Evolutionary conservation across 2,329 filamentous ascomycete genomes (phyloP), one percentile per base, ranked within the genome.

Genomic region (Aspergillus ibericus): DNA sequence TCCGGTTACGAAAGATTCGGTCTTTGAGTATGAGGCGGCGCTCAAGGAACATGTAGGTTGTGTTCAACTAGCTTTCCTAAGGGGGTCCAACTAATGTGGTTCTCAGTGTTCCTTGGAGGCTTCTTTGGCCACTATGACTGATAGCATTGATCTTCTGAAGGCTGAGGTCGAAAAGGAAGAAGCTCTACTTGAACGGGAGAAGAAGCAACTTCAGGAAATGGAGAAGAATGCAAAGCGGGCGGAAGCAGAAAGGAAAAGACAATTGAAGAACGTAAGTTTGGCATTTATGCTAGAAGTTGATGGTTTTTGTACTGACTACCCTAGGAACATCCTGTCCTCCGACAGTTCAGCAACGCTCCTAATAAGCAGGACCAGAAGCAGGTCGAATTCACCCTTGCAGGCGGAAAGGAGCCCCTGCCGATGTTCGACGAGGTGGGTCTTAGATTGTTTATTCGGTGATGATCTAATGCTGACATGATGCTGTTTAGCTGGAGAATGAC

Each of bases 11-110:
- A 77, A 77, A 54, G 76, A 78, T 42, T 70, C 71, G 0, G 72
- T 70, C 51, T 80, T 80, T 61, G 76, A 79, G 60, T 77, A 78
- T 46, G 78, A 79, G 57, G 68, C 74, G 51, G 76, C 73, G 5
- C 68, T 80, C 8, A 68, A 76, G 58, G 76, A 78, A 61, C 76
- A 78, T 66, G 76, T 78, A 66, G 48, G 75, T 63, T 52, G 36
- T 25, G 5, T 22, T 32, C 22, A 42, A 29, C 20, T 5, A 15
- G n/a, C 27, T 18, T 20, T 7, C 7, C 16, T 25, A 8, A 25
- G 7, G 7, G 10, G 7, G 34, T n/a, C 20, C 3, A 59, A 27
- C 62, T 68, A 55, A 72, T 51, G 44, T 10, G 4, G 27, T 36
- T 35, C 27, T 38, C 55, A 78, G 76, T 69, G 70, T 15, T 61